Conservation (phyloP, 1,284 basidiomycete species). For the Sanghuangporus weigelae region DNA sequence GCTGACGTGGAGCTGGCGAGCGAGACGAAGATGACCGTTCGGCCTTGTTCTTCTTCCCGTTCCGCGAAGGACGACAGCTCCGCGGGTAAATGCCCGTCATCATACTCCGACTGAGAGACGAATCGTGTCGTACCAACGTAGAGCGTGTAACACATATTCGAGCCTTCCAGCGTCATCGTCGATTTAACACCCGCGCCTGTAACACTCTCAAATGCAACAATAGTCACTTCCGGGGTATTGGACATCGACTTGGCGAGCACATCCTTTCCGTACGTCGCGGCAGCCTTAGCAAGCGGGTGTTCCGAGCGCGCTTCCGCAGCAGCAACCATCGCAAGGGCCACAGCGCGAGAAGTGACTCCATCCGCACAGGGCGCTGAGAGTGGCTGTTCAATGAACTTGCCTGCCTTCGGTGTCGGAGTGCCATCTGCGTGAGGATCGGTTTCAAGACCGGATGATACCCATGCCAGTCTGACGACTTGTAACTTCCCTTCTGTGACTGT, state of each 20-base stretch:
- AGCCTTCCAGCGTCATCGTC: constrained; percentile 41
- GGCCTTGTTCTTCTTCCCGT: constrained; percentile 64
- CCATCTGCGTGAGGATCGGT: constrained; percentile 34
- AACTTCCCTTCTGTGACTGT: constrained; percentile 91
- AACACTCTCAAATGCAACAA: constrained; percentile 78
- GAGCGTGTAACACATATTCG: constrained; percentile 43
- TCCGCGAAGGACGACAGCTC: constrained; percentile 58
- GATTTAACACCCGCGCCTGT: constrained; percentile 89
- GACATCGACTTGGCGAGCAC: constrained; percentile 44
- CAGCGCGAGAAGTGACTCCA: constrained; percentile 53
- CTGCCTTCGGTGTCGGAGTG: not conserved
- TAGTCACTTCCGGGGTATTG: constrained; percentile 30
- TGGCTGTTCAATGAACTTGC: constrained; percentile 30
- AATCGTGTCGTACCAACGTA: constrained; percentile 76
- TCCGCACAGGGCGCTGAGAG: constrained; percentile 54
- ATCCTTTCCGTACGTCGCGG: constrained; percentile 77
- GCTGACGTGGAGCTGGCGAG: constrained; percentile 35
- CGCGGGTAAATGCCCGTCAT: constrained; percentile 46
- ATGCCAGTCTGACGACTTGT: constrained; percentile 66
- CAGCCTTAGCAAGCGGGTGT: constrained; percentile 92
- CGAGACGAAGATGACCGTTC: constrained; percentile 82
- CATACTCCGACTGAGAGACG: constrained; percentile 43
- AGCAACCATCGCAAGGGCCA: constrained; percentile 76
- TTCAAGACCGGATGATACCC: constrained; percentile 54
- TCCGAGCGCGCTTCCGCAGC: constrained; percentile 90